These are phyloP conservation scores for Rhodotorula sp. DNA, from an alignment of 1,284 basidiomycete species.

Conservation along the genomic window DNA sequence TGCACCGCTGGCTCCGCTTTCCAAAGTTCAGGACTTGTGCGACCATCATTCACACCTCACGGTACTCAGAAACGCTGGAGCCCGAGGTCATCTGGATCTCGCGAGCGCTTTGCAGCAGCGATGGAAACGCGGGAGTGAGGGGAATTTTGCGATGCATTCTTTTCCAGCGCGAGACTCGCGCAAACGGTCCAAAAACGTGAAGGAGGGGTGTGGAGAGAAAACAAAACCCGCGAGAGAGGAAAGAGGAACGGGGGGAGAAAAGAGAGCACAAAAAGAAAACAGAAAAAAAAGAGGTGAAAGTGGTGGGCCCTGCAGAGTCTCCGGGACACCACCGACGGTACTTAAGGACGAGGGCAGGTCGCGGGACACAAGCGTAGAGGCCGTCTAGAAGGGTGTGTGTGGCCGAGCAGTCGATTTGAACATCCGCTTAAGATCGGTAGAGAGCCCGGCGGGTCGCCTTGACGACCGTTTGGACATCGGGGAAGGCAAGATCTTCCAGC, in stretches of 20 bases:
- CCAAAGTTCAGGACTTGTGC: no score
- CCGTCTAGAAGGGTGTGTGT: background rate
- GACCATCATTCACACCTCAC: no score
- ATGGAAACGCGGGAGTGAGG: no score
- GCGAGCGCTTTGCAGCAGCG: no score
- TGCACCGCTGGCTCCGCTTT: no score
- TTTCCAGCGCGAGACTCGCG: no score
- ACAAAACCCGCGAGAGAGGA: background rate
- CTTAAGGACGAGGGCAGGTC: no score
- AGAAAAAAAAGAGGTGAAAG: background rate
- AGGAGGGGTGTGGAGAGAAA: background rate
- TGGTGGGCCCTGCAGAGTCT: background rate
- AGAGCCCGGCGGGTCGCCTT: conserved; percentile 35
- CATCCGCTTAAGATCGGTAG: conserved; percentile 27
- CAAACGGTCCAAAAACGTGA: background rate
- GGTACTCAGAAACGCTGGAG: no score
- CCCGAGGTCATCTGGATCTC: no score
- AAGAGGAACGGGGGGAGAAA: background rate
- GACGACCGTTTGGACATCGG: conserved; percentile 74
- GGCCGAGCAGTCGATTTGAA: no score
- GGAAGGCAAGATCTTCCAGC: conserved; percentile 86
- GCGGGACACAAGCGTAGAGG: background rate
- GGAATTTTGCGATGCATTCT: no score
- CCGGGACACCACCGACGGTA: no score
- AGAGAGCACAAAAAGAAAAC: background rate